Conservation (phyloP, 441 rosid species). For the Gossypium schwendimanii region DNA sequence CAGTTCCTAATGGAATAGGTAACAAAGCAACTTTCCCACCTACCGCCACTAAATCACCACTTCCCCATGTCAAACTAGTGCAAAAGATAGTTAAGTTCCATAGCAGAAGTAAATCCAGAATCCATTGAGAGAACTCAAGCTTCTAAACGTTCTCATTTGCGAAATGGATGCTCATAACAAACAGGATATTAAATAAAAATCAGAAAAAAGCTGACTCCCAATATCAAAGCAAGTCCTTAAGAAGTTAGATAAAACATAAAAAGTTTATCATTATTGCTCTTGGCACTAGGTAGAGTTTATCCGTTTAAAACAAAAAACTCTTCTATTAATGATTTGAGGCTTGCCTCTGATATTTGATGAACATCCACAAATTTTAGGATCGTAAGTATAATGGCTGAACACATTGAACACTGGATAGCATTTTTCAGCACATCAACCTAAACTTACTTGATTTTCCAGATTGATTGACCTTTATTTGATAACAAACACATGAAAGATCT, state of each 20-base stretch:
- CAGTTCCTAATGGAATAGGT: not conserved
- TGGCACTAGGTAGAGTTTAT: not conserved
- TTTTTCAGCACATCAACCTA: not conserved
- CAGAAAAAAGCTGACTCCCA: not conserved
- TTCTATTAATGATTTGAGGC: not conserved
- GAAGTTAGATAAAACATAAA: not conserved
- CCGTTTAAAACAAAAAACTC: not conserved
- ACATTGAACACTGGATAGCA: not conserved
- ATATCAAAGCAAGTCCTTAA: not conserved
- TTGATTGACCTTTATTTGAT: conserved; percentile 67
- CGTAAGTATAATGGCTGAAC: not conserved
- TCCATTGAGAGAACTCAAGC: not conserved
- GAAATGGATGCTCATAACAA: not conserved
- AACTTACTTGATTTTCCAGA: conserved; percentile 81
- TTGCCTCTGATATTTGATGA: not conserved
- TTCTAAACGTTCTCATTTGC: not conserved
- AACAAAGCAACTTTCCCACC: not conserved
- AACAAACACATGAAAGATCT: conserved; percentile 54
- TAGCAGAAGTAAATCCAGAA: not conserved
- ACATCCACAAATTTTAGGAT: not conserved
- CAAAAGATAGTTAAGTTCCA: not conserved
- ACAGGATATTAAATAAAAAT: not conserved
- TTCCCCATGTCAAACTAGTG: not conserved
- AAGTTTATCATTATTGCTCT: not conserved
- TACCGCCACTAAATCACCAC: not conserved